phyloP scores from a whole-genome alignment of 2,329 filamentous ascomycete species.

The Sordariomycetes sp. region DNA sequence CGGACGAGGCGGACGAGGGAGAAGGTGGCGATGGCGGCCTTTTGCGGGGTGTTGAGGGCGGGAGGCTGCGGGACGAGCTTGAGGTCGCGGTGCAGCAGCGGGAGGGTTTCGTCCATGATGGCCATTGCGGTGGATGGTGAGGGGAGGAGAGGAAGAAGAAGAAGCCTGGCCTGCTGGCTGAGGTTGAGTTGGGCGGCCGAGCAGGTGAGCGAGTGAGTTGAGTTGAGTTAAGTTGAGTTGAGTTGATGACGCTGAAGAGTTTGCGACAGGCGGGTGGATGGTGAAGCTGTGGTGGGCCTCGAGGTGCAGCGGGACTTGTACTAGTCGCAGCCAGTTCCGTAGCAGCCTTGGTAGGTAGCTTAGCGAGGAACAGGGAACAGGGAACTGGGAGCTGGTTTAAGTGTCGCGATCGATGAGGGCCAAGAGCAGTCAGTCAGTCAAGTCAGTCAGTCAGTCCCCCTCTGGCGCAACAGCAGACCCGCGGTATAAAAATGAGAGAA shows the following conservation, averaged over 20 bases:
- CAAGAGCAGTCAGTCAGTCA: too few species aligned
- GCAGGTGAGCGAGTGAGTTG: background rate
- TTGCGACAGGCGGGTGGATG: background rate
- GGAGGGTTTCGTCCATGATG: slow-evolving; percentile 1
- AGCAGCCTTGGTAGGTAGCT: too few species aligned
- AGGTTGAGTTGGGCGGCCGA: background rate
- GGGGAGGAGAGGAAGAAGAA: background rate
- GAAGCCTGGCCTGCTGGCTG: background rate
- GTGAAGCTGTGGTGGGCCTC: background rate
- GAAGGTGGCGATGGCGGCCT: slow-evolving; percentile 13
- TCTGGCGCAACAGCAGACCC: too few species aligned
- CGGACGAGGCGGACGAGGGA: slow-evolving; percentile 16
- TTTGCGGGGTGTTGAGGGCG: slow-evolving; percentile 10
- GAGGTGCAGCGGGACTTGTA: background rate
- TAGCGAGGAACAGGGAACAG: too few species aligned
- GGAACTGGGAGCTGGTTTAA: too few species aligned
- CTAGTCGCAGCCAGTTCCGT: background rate
- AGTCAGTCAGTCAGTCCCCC: too few species aligned
- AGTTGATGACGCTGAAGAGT: background rate
- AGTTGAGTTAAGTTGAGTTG: background rate
- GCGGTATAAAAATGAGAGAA: background rate
- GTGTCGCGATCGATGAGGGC: too few species aligned
- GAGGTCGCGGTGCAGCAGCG: background rate
- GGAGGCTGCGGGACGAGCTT: background rate
- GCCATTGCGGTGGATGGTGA: background rate